Conservation (phyloP, 2,329 filamentous ascomycete species). For the Aspergillus ochraceus region DNA sequence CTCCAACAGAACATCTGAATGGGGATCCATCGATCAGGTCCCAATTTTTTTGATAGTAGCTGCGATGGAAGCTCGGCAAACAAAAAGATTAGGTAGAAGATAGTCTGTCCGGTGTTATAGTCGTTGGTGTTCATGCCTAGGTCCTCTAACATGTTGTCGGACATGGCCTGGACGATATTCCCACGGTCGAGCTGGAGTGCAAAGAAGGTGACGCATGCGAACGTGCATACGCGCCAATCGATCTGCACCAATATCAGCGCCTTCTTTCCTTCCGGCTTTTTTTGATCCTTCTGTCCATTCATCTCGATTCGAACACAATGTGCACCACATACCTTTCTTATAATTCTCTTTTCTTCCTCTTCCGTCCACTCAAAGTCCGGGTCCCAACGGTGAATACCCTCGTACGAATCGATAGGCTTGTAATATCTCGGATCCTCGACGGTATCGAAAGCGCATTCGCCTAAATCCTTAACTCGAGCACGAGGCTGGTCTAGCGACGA, state of each 20-base stretch:
- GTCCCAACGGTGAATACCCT: constrained; percentile 51
- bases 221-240: constrained; percentile 44
- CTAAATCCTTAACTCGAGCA: constrained; percentile 6
- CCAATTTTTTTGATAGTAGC: constrained; percentile 59
- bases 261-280: neutral
- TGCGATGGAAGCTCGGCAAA: constrained; percentile 62
- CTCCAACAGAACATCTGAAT: constrained; percentile 60
- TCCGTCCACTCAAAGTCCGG: constrained; percentile 47
- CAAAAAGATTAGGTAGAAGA: constrained; percentile 38
- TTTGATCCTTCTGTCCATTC: neutral
- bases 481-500: constrained; percentile 8
- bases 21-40: constrained; percentile 62
- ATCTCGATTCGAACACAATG: neutral
- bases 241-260: constrained; percentile 29
- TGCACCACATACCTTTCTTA: constrained; percentile 33
- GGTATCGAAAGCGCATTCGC: constrained; percentile 35
- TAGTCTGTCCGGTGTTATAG: constrained; percentile 46
- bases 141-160: constrained; percentile 59
- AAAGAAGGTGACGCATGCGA: constrained; percentile 61
- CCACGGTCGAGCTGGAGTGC: constrained; percentile 64
- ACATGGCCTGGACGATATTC: constrained; percentile 61
- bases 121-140: constrained; percentile 51
- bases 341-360: constrained; percentile 43
- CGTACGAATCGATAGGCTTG: constrained; percentile 44
- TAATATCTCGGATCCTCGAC: constrained; percentile 38